Evolutionary conservation across 495 filamentous ascomycete genomes (phyloP).

Genomic region (Penicillium macrosclerotiorum): DNA sequence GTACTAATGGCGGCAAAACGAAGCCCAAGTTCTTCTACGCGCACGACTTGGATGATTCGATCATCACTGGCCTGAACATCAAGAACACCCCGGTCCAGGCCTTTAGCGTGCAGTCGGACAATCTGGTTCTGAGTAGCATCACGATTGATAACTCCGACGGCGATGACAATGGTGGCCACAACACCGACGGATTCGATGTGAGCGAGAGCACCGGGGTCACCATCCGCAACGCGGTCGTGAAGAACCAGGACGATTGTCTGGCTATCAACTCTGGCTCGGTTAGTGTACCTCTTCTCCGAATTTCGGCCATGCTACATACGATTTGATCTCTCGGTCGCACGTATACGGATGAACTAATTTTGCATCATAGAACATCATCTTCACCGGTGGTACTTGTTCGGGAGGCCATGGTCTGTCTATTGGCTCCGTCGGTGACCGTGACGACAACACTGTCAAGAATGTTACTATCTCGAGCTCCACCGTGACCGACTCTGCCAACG

Average conservation of each 20-base stretch:
- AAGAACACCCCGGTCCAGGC: slow-evolving; percentile 63
- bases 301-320: too few relatives aligned
- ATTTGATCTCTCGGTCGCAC: too few relatives aligned
- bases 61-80: slow-evolving; percentile 44
- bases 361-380: slow-evolving; percentile 44
- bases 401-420: slow-evolving; percentile 68
- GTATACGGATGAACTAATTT: background rate
- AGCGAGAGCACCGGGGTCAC: slow-evolving; percentile 47
- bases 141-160: slow-evolving; percentile 62
- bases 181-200: slow-evolving; percentile 68
- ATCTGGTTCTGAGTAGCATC: slow-evolving; percentile 48
- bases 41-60: slow-evolving; percentile 41
- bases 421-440: slow-evolving; percentile 62
- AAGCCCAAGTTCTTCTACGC: slow-evolving; percentile 60
- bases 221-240: slow-evolving; percentile 46
- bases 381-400: slow-evolving; percentile 52
- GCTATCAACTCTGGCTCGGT: slow-evolving; percentile 59
- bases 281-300: background rate
- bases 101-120: slow-evolving; percentile 55
- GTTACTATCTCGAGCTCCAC: slow-evolving; percentile 55
- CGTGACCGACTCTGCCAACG: slow-evolving; percentile 54
- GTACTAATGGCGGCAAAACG: slow-evolving; percentile 54
- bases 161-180: slow-evolving; percentile 51
- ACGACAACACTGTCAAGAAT: slow-evolving; percentile 56
- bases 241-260: slow-evolving; percentile 65